Evolutionary conservation across 176 grass and related monocot genomes (phyloP), one percentile per base, ranked within the genome.

Genomic region (Leersia perrieri): DNA sequence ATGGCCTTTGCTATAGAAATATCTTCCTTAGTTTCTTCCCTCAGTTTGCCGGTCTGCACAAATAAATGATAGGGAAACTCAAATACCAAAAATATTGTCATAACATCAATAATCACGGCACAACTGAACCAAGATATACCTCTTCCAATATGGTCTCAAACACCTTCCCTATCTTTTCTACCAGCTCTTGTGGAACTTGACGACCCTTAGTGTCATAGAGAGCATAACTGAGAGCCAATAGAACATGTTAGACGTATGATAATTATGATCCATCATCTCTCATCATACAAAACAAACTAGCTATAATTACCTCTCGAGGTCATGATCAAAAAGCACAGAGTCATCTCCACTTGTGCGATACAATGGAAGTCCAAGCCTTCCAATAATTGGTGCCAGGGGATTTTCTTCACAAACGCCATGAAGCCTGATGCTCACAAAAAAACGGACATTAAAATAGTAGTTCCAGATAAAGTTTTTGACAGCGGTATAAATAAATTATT

Each of bases 361-460:
- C 16, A 99, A 65, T 64, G 92, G 96, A 65, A 99, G 86, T 30
- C 96, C 92, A 72, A 99, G 92, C 80, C 96, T 93, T 84, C 87
- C 79, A 75, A 99, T 99, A 72, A 95, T 84, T 36, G 96, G 90
- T 73, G 96, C 96, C 73, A 99, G 78, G 33, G 96, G 96, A 78
- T 99, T 99, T 74, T 99, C 96, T 88, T 95, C 93, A 79, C 92
- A 95, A 14, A 95, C 96, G 64, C 96, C 96, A 88, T 99, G 96
- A 78, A 99, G 92, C 96, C 96, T 99, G 39, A 66, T 31, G 57
- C 39, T 67, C 33, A 68, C 2, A 75, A 77, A 93, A 93, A 82
- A 53, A 66, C 23, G 40, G 23, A 45, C 65, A 30, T 68, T 5
- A 69, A 23, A 76, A 51, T 41, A 69, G 1, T 70, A 27, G 47